Base-by-base conservation (phyloP, 192 early-diverging fungal species). In the Podila epicladia region DNA sequence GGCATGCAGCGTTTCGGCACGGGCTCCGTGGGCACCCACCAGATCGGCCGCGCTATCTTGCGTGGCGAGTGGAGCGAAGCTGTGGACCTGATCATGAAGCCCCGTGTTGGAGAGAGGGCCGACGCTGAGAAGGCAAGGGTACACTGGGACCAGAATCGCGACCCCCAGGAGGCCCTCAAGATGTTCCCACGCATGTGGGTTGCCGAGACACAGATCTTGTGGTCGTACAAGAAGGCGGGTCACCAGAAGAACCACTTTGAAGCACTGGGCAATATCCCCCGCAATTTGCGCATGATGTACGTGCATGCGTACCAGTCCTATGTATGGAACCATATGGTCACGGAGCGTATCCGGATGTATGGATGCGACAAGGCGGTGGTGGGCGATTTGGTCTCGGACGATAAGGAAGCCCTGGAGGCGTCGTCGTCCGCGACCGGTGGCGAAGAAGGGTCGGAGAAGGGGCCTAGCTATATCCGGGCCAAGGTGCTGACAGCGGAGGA, bases 1-100 rank as follows among this genome's bases (percentile, higher is more conserved):
- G 98, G 82, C 2, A 95, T 98, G 96, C 98, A 99, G 84, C 89
- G 98, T 20, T 99, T 99, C 74, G 98, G 98, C 32, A 97, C 95
- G 6, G 85, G 92, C 28, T 86, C 90, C 17, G 85, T 96, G 26
- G 82, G 91, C 2, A 97, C 97, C 13, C 93, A 97, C 74, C 82
- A 89, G 20, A 87, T 96, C 26, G 98, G 98, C 6, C 82, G 91
- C 2, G 87, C 90, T 0, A 85, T 97, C 67, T 80, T 99, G 35
- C 82, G 89, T 62, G 87, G 85, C 31, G 82, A 95, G 22, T 98
- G 91, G 92, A 76, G 85, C 12, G 83, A 83, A 17, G 95, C 94
- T 0, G 86, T 93, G 2, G 92, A 96, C 31, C 75, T 97, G 50
- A 92, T 99, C 49, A 70, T 99, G 86, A 88, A 76, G 57, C 93